phyloP scores from a whole-genome alignment of 2,329 filamentous ascomycete species.

The Chalaropsis ovoidea region DNA sequence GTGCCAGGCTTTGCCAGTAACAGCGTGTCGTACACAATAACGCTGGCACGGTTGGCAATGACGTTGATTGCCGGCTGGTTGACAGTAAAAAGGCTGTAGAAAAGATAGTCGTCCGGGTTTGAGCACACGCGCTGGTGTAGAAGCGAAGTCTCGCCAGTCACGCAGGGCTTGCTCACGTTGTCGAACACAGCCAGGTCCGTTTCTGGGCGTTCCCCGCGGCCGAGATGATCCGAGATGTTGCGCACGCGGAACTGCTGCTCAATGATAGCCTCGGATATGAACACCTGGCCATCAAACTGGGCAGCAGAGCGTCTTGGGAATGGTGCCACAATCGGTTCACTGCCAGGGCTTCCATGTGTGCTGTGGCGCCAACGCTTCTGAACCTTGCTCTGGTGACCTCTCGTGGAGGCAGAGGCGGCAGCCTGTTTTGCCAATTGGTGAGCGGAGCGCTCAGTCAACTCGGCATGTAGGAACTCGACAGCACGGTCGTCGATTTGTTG shows the following conservation, averaged over 20 bases:
- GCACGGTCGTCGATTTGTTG: neutral
- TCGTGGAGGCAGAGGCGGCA: constrained; percentile 26
- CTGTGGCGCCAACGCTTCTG: constrained; percentile 25
- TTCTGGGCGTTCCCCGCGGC: constrained; percentile 34
- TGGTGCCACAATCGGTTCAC: constrained; percentile 31
- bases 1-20: constrained; percentile 28
- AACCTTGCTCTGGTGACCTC: constrained; percentile 24
- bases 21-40: constrained; percentile 16
- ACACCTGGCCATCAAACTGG: constrained; percentile 35
- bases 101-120: constrained; percentile 40
- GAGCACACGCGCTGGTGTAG: constrained; percentile 33
- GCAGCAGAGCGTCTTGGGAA: constrained; percentile 37
- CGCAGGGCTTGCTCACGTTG: constrained; percentile 39
- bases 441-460: constrained; percentile 13
- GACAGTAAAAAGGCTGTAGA: constrained; percentile 43
- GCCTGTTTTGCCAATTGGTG: constrained; percentile 21
- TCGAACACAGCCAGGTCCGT: constrained; percentile 34
- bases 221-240: constrained; percentile 37
- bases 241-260: constrained; percentile 40
- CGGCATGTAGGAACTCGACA: constrained; percentile 3
- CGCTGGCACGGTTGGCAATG: constrained; percentile 21
- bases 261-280: constrained; percentile 38
- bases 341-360: constrained; percentile 22
- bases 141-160: constrained; percentile 28
- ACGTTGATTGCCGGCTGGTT: constrained; percentile 26